Conservation (phyloP, 768 basidiomycete species). For the Leucogyrophana mollusca region DNA sequence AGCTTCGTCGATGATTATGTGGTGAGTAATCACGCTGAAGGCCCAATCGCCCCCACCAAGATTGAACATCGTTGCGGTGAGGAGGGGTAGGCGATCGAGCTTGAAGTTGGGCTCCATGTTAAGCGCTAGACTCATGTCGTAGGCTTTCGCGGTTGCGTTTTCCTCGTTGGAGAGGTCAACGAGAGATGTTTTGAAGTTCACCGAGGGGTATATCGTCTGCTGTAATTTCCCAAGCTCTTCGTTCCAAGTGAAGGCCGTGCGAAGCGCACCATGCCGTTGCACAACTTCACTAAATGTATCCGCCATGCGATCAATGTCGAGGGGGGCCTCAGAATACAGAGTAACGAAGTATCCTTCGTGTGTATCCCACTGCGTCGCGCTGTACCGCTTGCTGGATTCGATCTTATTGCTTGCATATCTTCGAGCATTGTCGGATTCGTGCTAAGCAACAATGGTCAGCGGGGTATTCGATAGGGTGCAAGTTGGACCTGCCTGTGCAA, state of each 20-base stretch:
- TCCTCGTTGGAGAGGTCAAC: constrained; percentile 27
- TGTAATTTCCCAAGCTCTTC: constrained; percentile 26
- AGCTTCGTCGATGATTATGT: constrained; percentile 29
- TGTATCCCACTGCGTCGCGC: constrained; percentile 32
- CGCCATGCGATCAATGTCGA: constrained; percentile 26
- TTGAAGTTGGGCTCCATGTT: constrained; percentile 21
- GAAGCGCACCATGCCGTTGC: constrained; percentile 27
- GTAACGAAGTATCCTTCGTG: constrained; percentile 24
- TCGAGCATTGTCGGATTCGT: constrained; percentile 26
- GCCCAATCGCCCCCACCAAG: constrained; percentile 22
- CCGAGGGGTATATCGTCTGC: constrained; percentile 27
- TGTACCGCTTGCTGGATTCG: constrained; percentile 29
- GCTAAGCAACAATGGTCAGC: constrained; percentile 8
- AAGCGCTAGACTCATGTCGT: constrained; percentile 24
- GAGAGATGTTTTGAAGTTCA: constrained; percentile 19
- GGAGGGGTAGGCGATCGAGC: constrained; percentile 22
- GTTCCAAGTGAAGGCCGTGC: constrained; percentile 28
- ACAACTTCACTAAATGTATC: constrained; percentile 25
- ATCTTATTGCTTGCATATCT: constrained; percentile 26
- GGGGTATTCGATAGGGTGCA: not conserved
- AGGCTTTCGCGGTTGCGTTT: constrained; percentile 23
- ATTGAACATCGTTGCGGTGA: constrained; percentile 25
- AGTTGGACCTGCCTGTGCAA: constrained; percentile 24
- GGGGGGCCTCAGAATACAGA: constrained; percentile 17
- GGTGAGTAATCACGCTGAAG: constrained; percentile 28